These are phyloP conservation scores for Didymosphaeria variabile DNA, from an alignment of 2,329 filamentous ascomycete species.

Conservation along the genomic window DNA sequence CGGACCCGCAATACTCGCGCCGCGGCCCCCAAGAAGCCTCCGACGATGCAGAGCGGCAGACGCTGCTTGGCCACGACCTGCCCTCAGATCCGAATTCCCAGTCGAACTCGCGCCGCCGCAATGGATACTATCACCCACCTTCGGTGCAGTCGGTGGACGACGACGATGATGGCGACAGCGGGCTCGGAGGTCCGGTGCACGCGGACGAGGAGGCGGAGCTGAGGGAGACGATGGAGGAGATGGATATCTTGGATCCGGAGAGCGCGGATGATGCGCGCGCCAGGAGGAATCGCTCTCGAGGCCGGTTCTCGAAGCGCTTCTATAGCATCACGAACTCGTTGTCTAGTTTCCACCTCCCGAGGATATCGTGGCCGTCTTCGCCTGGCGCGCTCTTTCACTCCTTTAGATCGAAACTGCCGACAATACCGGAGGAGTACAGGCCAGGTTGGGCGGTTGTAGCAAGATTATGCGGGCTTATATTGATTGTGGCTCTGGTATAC, in stretches of 20 bases:
- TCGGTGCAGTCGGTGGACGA: constrained; percentile 77
- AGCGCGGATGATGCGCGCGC: constrained; percentile 40
- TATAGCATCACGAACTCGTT: constrained; percentile 65
- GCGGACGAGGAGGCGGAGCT: constrained; percentile 69
- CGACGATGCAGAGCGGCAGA: constrained; percentile 79
- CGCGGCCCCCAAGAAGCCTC: constrained; percentile 68
- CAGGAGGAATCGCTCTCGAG: constrained; percentile 41
- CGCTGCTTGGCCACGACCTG: constrained; percentile 69
- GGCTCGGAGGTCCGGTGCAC: constrained; percentile 61
- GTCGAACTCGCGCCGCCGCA: constrained; percentile 39
- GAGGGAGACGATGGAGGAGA: constrained; percentile 85
- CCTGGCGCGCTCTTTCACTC: constrained; percentile 27
- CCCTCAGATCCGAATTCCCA: constrained; percentile 29
- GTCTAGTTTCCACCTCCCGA: constrained; percentile 63
- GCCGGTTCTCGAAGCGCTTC: constrained; percentile 64
- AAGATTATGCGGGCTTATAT: constrained; percentile 75
- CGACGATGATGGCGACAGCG: constrained; percentile 56
- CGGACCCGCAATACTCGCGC: constrained; percentile 63
- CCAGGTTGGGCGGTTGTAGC: constrained; percentile 73
- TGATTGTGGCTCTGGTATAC: constrained; percentile 82
- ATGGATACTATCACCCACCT: constrained; percentile 73
- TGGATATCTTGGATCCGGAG: constrained; percentile 52
- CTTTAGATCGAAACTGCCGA: constrained; percentile 50
- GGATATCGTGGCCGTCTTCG: constrained; percentile 46
- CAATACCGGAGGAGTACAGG: constrained; percentile 57